Conservation (phyloP, 1,284 basidiomycete species). For the Hemileia vastatrix region DNA sequence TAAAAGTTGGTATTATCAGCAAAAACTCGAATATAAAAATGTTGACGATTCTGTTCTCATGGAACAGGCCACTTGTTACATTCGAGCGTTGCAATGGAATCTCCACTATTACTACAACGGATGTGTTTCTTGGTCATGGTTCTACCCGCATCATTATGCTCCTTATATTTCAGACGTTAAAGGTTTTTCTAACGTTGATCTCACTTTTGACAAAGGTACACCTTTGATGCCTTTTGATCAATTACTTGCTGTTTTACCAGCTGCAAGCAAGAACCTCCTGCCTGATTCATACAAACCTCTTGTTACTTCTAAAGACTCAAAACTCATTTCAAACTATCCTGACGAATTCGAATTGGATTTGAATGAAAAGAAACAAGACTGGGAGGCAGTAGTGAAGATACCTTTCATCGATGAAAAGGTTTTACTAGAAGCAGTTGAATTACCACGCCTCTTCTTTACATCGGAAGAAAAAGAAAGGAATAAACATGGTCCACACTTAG, state of each 20-base stretch:
- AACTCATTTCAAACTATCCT: constrained; percentile 95
- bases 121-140: constrained; percentile 95
- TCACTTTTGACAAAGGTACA: constrained; percentile 64
- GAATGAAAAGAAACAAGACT: constrained; percentile 99
- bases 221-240: constrained; percentile 97
- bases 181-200: constrained; percentile 73
- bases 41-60: constrained; percentile 57
- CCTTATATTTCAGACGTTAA: constrained; percentile 95
- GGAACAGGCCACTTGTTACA: constrained; percentile 65
- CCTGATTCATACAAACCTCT: constrained; percentile 73
- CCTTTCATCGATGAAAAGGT: constrained; percentile 89
- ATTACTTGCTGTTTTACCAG: constrained; percentile 93
- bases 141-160: constrained; percentile 95
- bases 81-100: constrained; percentile 96
- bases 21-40: constrained; percentile 70
- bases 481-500: no score
- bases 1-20: constrained; percentile 83
- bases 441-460: constrained; percentile 63
- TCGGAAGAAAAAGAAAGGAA: no score
- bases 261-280: constrained; percentile 78
- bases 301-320: constrained; percentile 78
- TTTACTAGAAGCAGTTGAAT: constrained; percentile 70
- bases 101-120: constrained; percentile 98
- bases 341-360: constrained; percentile 87
- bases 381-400: constrained; percentile 93